phyloP scores from a whole-genome alignment of 805 yeast genomes.

The Debaryomyces hansenii region DNA sequence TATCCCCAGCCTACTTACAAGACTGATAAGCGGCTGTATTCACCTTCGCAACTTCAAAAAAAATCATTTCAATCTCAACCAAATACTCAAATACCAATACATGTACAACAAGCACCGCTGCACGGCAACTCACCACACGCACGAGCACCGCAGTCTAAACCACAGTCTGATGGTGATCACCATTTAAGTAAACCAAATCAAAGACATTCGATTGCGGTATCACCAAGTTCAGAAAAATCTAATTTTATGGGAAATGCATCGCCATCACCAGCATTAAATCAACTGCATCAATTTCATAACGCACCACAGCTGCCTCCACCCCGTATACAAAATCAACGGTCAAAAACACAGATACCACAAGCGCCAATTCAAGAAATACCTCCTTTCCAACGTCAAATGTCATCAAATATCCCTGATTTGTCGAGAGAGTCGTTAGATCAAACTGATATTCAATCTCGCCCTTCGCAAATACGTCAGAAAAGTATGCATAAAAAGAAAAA shows the following conservation, averaged over 20 bases:
- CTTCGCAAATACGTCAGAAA: constrained; percentile 10
- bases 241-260: background rate
- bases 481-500: constrained; percentile 24
- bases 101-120: background rate
- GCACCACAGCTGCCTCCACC: background rate
- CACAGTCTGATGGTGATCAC: too few relatives aligned
- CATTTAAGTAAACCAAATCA: constrained; percentile 10
- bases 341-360: background rate
- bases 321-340: background rate
- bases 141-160: too few relatives aligned
- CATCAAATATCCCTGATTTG: background rate
- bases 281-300: background rate
- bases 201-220: constrained; percentile 30
- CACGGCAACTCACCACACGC: background rate
- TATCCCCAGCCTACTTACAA: constrained; percentile 15
- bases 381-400: constrained; percentile 1
- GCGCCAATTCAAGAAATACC: constrained; percentile 3
- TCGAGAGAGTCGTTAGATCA: background rate
- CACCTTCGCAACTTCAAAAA: background rate
- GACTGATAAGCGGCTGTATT: constrained; percentile 5
- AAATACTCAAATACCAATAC: background rate
- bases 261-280: background rate
- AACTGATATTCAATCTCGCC: background rate
- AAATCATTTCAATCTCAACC: constrained; percentile 1
- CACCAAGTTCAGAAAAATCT: constrained; percentile 15